These are phyloP conservation scores for Neostapfia colusana DNA, from an alignment of 176 grass and related monocot genomes.

Conservation along the genomic window DNA sequence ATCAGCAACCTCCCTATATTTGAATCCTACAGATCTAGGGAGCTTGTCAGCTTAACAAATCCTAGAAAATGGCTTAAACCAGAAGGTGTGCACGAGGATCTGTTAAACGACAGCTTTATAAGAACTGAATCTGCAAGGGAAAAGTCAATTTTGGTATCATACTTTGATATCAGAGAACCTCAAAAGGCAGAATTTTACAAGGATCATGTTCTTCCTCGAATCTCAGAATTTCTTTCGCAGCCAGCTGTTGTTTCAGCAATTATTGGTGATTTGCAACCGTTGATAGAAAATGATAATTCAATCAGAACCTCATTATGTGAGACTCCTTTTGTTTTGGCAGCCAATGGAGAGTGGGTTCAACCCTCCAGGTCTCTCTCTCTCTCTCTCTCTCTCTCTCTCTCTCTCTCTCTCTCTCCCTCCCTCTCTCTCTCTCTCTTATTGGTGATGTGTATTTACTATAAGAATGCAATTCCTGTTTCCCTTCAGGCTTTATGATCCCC, in stretches of 20 bases:
- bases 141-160: slow-evolving; percentile 73
- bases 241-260: slow-evolving; percentile 78
- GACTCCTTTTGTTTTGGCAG: slow-evolving; percentile 68
- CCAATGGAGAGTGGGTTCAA: slow-evolving; percentile 73
- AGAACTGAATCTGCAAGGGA: slow-evolving; percentile 83
- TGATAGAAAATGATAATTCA: slow-evolving; percentile 62
- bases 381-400: neutral
- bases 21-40: slow-evolving; percentile 92
- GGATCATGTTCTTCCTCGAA: slow-evolving; percentile 78
- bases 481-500: slow-evolving; percentile 96
- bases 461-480: slow-evolving; percentile 31
- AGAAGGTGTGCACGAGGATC: slow-evolving; percentile 78
- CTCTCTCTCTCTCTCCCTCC: neutral
- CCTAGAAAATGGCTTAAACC: slow-evolving; percentile 95
- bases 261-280: slow-evolving; percentile 68
- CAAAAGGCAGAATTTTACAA: slow-evolving; percentile 89
- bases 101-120: slow-evolving; percentile 87
- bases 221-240: slow-evolving; percentile 81
- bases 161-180: slow-evolving; percentile 75
- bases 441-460: slow-evolving; percentile 34
- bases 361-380: slow-evolving; percentile 65
- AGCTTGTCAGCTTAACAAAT: slow-evolving; percentile 64
- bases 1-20: slow-evolving; percentile 87
- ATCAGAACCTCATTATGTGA: slow-evolving; percentile 53
- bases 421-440: neutral